Percentiles rank a stretch among this genome's conserved stretches.
phyloP scores from a whole-genome alignment of 1,284 basidiomycete species.

The Trichosporon sp. region DNA sequence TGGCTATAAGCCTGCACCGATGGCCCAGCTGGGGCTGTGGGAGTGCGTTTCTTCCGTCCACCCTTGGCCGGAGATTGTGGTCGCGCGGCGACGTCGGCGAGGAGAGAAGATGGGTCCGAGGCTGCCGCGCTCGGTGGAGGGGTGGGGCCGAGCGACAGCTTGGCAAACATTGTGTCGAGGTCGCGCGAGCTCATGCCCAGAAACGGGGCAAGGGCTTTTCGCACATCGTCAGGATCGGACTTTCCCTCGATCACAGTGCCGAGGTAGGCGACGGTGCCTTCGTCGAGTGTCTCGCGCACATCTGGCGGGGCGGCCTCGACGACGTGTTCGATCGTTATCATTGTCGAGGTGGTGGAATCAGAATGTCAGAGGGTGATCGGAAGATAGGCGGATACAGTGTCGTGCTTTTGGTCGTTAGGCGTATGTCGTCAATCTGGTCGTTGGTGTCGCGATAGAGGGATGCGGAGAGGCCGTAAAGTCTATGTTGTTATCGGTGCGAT shows the following conservation, averaged over 20 bases:
- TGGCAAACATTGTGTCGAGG: constrained; percentile 13
- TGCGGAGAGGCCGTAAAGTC: background rate
- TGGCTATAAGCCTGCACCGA: constrained; percentile 25
- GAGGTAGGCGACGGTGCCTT: constrained; percentile 12
- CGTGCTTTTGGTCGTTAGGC: background rate
- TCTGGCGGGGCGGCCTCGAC: constrained; percentile 9
- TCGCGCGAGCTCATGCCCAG: constrained; percentile 11
- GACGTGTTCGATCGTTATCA: constrained; percentile 15
- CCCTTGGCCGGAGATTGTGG: constrained; percentile 1
- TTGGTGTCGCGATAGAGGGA: background rate
- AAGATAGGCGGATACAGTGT: background rate
- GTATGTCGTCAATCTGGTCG: background rate
- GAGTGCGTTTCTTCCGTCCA: background rate
- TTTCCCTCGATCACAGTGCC: constrained; percentile 6
- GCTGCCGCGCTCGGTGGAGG: background rate
- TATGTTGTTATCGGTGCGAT: background rate
- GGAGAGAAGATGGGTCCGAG: background rate
- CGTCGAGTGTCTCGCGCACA: constrained; percentile 16
- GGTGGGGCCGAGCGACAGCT: background rate
- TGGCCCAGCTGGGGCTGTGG: background rate
- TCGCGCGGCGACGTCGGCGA: background rate
- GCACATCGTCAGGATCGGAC: background rate
- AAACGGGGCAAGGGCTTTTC: constrained; percentile 12
- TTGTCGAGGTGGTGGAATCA: background rate
- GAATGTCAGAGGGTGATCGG: background rate